Percentiles rank a stretch among this genome's conserved stretches.
Evolutionary conservation across 1,139 yeast genomes (phyloP).

Genomic region (Pneumocystis carinii): DNA sequence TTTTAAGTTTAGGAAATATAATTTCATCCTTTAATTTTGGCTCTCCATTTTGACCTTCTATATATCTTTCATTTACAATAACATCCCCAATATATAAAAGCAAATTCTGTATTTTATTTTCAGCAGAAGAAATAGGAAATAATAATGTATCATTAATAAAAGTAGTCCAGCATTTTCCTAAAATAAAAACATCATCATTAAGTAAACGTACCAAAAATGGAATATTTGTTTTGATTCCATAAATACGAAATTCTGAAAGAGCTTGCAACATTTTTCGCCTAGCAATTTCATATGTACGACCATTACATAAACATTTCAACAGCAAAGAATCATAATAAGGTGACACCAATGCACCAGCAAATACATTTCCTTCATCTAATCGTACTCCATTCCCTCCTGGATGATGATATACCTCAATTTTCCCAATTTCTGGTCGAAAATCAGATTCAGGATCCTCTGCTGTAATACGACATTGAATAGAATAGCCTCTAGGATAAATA

Average conservation of each 20-base stretch:
- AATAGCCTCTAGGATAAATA: conserved; percentile 92
- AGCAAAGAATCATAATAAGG: conserved; percentile 98
- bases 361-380: conserved; percentile 97
- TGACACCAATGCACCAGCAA: conserved; percentile 94
- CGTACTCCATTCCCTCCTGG: conserved; percentile 99
- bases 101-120: conserved; percentile 91
- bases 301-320: conserved; percentile 93
- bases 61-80: conserved; percentile 87
- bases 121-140: conserved; percentile 88
- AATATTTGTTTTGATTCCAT: conserved; percentile 97
- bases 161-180: conserved; percentile 93
- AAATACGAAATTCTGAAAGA: conserved; percentile 87
- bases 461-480: conserved; percentile 97
- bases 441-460: conserved; percentile 95
- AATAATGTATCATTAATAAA: conserved; percentile 96
- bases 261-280: conserved; percentile 96
- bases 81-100: conserved; percentile 80
- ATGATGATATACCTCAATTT: conserved; percentile 92
- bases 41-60: conserved; percentile 84
- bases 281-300: conserved; percentile 90
- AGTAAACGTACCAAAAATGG: conserved; percentile 88
- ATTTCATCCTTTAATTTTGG: conserved; percentile 74
- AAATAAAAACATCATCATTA: conserved; percentile 79
- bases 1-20: conserved; percentile 54
- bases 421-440: conserved; percentile 98